Base-by-base conservation (phyloP, 192 early-diverging fungal species). In the Mortierella alpina region DNA sequence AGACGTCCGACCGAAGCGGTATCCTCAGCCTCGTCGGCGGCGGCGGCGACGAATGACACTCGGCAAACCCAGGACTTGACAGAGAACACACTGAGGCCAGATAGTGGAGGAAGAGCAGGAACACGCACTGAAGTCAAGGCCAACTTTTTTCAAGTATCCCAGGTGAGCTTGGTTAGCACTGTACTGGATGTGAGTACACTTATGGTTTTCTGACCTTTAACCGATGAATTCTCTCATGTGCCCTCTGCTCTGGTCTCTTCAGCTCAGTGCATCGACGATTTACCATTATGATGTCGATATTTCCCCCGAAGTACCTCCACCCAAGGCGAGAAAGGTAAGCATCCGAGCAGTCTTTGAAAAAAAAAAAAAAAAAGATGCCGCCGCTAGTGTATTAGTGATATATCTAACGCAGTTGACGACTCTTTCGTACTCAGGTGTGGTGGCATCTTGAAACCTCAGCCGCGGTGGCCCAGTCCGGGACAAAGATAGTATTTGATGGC, bases 231-330 rank as follows among this genome's bases (percentile, higher is more conserved):
- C 20, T 20, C 49, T 52, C 18, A 9, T 6, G 14, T n/a, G 10
- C 12, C 45, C 8, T 20, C 31, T 55, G 20, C 20, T 48, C 12
- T 66, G 15, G 23, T 20, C 20, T 53, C 44, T 20, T 12, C 18
- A 69, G 74, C 23, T 47, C 1, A 66, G 44, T n/a, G 7, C 52
- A 7, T 51, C 59, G 8, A 61, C 63, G 12, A 70, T 98, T 46
- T 90, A 93, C 78, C 96, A 97, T 66, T 98, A 96, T 82, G 93
- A 95, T 71, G 85, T 98, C 11, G 80, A 70, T 4, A 90, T 97
- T 39, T 63, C 72, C 2, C 93, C 95, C 18, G 90, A 93, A 41
- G 90, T 93, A 42, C 93, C 94, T 8, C 88, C 91, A 9, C 87
- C 87, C 2, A 90, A 92, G 41, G 88, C 90, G 65, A 66, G 92